Base-by-base conservation (phyloP, 2,329 filamentous ascomycete species). In the Magnaporthiopsis rhizophila region DNA sequence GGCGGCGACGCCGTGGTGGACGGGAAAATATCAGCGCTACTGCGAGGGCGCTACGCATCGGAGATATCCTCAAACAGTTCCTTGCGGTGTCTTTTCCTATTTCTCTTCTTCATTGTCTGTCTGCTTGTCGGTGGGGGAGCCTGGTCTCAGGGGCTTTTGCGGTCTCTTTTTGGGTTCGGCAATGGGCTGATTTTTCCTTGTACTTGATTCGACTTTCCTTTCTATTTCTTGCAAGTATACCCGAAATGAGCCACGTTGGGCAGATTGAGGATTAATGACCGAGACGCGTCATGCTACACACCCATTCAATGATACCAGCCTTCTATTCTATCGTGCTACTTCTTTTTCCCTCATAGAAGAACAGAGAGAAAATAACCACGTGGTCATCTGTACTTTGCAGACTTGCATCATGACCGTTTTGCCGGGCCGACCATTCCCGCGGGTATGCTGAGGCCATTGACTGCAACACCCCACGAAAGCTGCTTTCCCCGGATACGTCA, bases 121-220 rank as follows among this genome's bases (percentile, higher is more conserved):
- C n/a, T n/a, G n/a, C 7, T 32, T 60, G 24, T 64, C 38, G 24
- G 53, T 64, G 28, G 18, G 26, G 13, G 13, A 18, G 36, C 36
- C 36, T 18, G 36, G 18, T n/a, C 8, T n/a, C 45, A 53, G 45
- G 45, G 45, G 18, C 28, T 13, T 59, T 32, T 15, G 4, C 58
- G 3, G 26, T 21, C 24, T 60, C 57, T 32, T 58, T 24, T 58
- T 58, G 12, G 56, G 21, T 58, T 58, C 56, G 56, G 24, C 62
- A 32, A 45, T 62, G 58, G 13, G 36, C 11, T 38, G 2, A 13
- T 59, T 65, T 59, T 65, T 32, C 57, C 15, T 38, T 64, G 15
- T 26, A 13, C 30, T n/a, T n/a, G n/a, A n/a, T n/a, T n/a, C n/a
- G n/a, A n/a, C n/a, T n/a, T n/a, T n/a, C n/a, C n/a, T n/a, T n/a